Conservation (phyloP, 2,329 filamentous ascomycete genomes). For the Bipolaris victoriae region DNA sequence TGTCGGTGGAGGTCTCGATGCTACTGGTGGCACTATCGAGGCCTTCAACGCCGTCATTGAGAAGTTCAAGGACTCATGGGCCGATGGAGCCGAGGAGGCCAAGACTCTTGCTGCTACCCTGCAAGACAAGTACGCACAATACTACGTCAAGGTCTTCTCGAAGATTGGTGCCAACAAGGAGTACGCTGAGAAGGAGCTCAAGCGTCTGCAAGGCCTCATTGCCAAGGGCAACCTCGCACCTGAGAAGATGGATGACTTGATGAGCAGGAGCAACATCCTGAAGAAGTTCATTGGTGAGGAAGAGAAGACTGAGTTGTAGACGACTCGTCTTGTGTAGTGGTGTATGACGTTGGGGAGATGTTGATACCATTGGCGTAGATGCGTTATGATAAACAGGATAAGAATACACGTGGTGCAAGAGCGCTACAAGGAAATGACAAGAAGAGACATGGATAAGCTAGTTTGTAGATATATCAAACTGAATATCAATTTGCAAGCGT, state of each 20-base stretch:
- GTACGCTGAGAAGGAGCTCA: conserved; percentile 85
- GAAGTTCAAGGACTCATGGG: conserved; percentile 70
- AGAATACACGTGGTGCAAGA: background rate
- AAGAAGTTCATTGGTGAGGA: conserved; percentile 71
- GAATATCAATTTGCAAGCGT: conserved; percentile 9
- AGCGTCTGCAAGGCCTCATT: conserved; percentile 78
- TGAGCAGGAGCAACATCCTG: conserved; percentile 85
- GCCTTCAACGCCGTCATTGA: conserved; percentile 76
- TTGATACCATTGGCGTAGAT: background rate
- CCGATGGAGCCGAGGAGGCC: conserved; percentile 69
- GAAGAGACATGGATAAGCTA: conserved; percentile 17
- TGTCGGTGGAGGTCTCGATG: conserved; percentile 79
- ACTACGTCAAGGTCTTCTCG: conserved; percentile 90
- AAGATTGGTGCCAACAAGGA: conserved; percentile 80
- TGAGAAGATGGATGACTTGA: conserved; percentile 87
- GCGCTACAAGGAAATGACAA: conserved; percentile 23
- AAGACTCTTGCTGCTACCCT: conserved; percentile 72
- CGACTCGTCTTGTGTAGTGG: background rate
- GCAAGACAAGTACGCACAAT: conserved; percentile 84
- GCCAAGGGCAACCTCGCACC: conserved; percentile 84
- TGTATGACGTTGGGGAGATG: background rate
- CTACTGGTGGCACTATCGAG: conserved; percentile 80
- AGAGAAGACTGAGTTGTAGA: conserved; percentile 74
- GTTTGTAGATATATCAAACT: background rate
- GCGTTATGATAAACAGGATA: background rate